Evolutionary conservation across 768 basidiomycete species (phyloP), one percentile per base, ranked within the genome.

Genomic region (Tulasnella sp.): DNA sequence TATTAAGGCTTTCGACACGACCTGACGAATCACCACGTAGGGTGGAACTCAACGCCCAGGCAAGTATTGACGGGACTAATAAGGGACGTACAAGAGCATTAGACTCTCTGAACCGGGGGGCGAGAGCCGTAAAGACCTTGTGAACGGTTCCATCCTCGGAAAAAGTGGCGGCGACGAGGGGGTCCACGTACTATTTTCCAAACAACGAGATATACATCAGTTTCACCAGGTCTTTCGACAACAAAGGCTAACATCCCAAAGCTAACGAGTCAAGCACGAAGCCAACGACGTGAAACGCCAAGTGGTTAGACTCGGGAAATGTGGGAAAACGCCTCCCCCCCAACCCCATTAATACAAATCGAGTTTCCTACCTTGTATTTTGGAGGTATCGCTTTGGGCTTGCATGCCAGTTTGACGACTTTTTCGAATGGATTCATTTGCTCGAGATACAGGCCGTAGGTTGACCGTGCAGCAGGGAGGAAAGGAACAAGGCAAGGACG

Each of bases 1-100:
- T 82, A 99, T 92, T 82, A 99, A 88, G 0, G 96, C 96, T 84
- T 99, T 99, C 90, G 99, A 98, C n/a, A 95, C 96, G 82, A 99
- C 89, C 96, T 98, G 1, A 27, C 4, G 36, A 34, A 77, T 39
- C 44, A 39, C n/a, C 24, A 68, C 21, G 21, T 48, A 42, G 75
- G 40, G 74, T 62, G 21, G 40, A 16, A 40, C 9, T 74, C 31
- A 68, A 10, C 52, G 62, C 36, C 62, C 4, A 18, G 62, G 62
- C n/a, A n/a, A n/a, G n/a, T n/a, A n/a, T n/a, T n/a, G 74, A 46
- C 52, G 52, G 79, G 73, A n/a, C 71, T 71, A 86, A 19, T 18
- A 38, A 68, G 6, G 78, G 7, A 46, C 93, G 84, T 83, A 97
- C 96, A 73, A 97, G 91, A 21, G 91, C 91, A 85, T 98, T 98